Evolutionary conservation across 192 early-diverging fungal genomes (phyloP), one percentile per base, ranked within the genome.

Genomic region (Physocladia obscura): DNA sequence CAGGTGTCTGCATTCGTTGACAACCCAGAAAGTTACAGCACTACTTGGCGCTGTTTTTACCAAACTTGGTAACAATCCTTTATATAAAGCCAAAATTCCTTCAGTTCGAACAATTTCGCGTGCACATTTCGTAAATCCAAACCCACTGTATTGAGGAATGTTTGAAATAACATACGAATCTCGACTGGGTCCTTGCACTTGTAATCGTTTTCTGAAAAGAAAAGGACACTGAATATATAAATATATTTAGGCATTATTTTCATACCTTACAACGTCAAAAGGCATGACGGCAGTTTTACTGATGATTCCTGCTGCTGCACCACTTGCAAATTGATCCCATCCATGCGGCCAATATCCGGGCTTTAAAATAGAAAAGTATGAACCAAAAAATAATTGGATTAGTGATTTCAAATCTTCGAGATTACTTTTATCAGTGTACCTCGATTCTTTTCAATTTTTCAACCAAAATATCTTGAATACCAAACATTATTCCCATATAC

Each of bases 401-500:
- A n/a, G n/a, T n/a, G n/a, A 27, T 27, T 44, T 62, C 34, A 40
- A 58, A 58, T 35, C 8, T 35, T 8, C 4, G 36, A 58, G 31
- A n/a, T n/a, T n/a, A n/a, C 26, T 22, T 6, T 6, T 22, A 24
- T 24, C 17, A 22, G 27, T 11, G 22, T 1, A 39, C 0, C 1
- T 0, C 22, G 24, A 1, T 3, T 58, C 22, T 58, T 48, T 8
- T 29, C 37, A 40, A 62, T 24, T n/a, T 6, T 22, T 48, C 44
- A 48, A 11, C 21, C 39, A 67, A 29, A 92, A 73, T 27, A 70
- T 64, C 86, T 71, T 93, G 91, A 37, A 83, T 87, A 39, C 87
- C 84, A 84, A 98, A 98, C 72, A 94, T 85, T 13, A 95, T 79
- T 17, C 94, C 94, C 93, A 96, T 96, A 58, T 96, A 95, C 17